phyloP scores from a whole-genome alignment of 352 stramenopile species.

The Phytopythium sindhum region DNA sequence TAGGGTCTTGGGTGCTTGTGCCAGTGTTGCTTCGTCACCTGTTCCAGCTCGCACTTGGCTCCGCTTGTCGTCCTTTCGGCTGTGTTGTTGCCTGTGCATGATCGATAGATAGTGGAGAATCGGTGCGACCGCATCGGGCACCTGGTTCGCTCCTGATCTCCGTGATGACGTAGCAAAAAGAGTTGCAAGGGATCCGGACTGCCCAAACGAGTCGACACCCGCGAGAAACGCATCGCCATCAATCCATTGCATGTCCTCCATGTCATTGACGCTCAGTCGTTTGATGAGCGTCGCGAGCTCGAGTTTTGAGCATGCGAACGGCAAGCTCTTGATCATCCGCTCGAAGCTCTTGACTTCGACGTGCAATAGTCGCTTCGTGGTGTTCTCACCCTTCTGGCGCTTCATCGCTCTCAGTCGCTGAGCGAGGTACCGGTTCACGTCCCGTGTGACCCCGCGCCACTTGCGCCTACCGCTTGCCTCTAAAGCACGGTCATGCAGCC shows the following conservation, averaged over 20 bases:
- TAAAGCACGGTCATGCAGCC: background rate
- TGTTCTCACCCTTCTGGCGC: background rate
- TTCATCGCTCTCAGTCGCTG: constrained; percentile 25
- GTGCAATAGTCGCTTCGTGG: constrained; percentile 4
- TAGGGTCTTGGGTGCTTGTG: background rate
- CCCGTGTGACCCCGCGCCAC: constrained; percentile 46
- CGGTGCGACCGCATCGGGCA: constrained; percentile 19
- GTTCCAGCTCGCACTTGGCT: background rate
- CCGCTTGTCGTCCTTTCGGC: constrained; percentile 7
- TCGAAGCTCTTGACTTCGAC: constrained; percentile 35
- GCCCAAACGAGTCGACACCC: constrained; percentile 30
- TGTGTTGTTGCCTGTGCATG: constrained; percentile 22
- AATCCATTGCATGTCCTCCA: constrained; percentile 8
- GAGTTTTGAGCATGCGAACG: constrained; percentile 34
- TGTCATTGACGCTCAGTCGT: constrained; percentile 13
- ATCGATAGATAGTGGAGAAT: constrained; percentile 58
- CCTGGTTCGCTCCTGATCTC: constrained; percentile 6
- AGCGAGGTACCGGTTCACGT: constrained; percentile 46
- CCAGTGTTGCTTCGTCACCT: background rate
- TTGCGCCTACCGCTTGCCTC: background rate
- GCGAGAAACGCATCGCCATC: constrained; percentile 35
- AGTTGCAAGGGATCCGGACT: constrained; percentile 23
- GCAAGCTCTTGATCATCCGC: constrained; percentile 33
- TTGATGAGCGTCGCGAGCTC: constrained; percentile 26
- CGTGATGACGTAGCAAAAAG: background rate